Base-by-base conservation (phyloP, 768 basidiomycete genomes). In the Macrocybe gigantea region DNA sequence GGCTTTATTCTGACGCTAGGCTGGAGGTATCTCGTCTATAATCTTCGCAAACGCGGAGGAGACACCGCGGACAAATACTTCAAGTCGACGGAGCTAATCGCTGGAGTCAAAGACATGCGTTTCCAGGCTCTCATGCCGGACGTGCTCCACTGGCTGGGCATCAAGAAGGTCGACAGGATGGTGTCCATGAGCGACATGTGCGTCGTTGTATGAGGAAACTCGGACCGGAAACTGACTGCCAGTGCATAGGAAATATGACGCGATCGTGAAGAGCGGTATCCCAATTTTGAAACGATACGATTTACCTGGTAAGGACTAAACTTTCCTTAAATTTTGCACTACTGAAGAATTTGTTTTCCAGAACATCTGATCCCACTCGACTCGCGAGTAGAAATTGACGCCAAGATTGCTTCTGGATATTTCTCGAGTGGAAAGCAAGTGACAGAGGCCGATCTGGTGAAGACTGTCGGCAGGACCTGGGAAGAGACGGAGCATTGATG, bases 81-180 rank as follows among this genome's bases (percentile, higher is more conserved):
- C 76, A 85, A 88, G 62, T 82, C 85, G 5, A 97, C 95, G 0
- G 94, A 94, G 66, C 71, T 88, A 53, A 89, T 97, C 50, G 94
- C 94, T 0, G 94, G 94, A 7, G 93, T 96, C 15, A 89, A 92
- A 68, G 91, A 93, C 60, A 91, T 93, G 90, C 80, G 92, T n/a
- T 93, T 93, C 83, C 82, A 78, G 62, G 89, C 85, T 14, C 73
- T 92, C 51, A 96, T 98, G 93, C 95, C 95, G 3, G 95, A 98
- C 61, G 87, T 96, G 5, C 69, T 97, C 39, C 92, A 93, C 62
- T 98, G 93, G 91, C 67, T 98, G 12, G 95, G 95, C 0, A 87
- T 98, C 60, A 83, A 62, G 66, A 90, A 90, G 74, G 80, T 98
- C 39, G 82, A 92, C 64, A 84, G 84, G 59, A 82, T 98, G 83